These are phyloP conservation scores for Albifimbria verrucaria DNA, from an alignment of 2,329 filamentous ascomycete species.

Conservation along the genomic window DNA sequence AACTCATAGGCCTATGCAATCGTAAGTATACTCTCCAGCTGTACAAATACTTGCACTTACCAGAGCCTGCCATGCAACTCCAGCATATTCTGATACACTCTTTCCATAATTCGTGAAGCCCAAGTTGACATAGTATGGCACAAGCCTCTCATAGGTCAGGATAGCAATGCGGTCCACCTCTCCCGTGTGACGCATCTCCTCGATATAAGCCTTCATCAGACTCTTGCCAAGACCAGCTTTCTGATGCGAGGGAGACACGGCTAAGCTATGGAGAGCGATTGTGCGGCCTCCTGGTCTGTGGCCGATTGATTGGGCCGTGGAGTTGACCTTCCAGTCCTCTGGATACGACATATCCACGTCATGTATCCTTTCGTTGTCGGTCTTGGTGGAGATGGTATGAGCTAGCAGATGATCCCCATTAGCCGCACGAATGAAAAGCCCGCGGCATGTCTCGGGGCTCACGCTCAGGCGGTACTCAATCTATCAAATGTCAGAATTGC, in stretches of 20 bases:
- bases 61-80: conserved; percentile 26
- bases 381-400: conserved; percentile 24
- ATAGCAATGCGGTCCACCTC: conserved; percentile 23
- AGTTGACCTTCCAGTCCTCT: conserved; percentile 17
- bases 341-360: conserved; percentile 25
- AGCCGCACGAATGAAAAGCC: conserved; percentile 15
- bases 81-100: conserved; percentile 24
- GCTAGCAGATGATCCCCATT: conserved; percentile 18
- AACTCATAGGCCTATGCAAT: background rate
- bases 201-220: conserved; percentile 18
- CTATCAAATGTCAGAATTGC: conserved; percentile 5
- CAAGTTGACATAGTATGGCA: conserved; percentile 25
- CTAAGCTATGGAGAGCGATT: conserved; percentile 23
- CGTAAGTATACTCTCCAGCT: background rate
- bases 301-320: conserved; percentile 12
- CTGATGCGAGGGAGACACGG: conserved; percentile 20
- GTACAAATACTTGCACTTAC: conserved; percentile 10
- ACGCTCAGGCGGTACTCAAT: conserved; percentile 25
- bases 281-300: conserved; percentile 21
- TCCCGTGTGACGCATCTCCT: conserved; percentile 12
- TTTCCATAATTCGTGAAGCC: conserved; percentile 28
- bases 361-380: conserved; percentile 12
- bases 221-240: conserved; percentile 21
- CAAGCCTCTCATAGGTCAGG: conserved; percentile 24
- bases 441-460: conserved; percentile 23